Evolutionary conservation across 805 yeast species (phyloP).

Genomic region (Lipomyces sp.): DNA sequence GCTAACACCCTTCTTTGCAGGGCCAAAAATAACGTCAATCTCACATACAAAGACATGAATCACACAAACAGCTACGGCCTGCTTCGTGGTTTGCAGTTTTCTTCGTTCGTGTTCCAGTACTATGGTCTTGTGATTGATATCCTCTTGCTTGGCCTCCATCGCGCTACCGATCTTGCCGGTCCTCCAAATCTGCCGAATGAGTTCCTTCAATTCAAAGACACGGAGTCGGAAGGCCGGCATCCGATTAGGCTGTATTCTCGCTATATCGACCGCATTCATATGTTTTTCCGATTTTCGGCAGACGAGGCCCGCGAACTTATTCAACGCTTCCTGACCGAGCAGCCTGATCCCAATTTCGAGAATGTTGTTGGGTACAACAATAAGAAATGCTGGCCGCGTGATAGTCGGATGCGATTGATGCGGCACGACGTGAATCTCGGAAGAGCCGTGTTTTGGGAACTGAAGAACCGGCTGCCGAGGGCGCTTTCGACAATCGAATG

Average conservation of each 20-base stretch:
- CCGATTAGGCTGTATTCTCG: constrained; percentile 82
- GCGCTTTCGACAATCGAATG: constrained; percentile 71
- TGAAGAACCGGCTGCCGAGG: constrained; percentile 71
- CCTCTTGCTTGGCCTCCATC: constrained; percentile 74
- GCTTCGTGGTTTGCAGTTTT: constrained; percentile 82
- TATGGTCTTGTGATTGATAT: constrained; percentile 85
- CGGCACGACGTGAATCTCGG: constrained; percentile 90
- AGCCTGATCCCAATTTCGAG: constrained; percentile 91
- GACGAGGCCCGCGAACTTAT: constrained; percentile 73
- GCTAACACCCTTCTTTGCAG: constrained; percentile 39
- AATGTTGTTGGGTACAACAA: constrained; percentile 82
- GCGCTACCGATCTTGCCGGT: constrained; percentile 88
- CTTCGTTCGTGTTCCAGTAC: constrained; percentile 84
- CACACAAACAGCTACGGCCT: constrained; percentile 87
- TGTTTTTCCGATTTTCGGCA: constrained; percentile 69
- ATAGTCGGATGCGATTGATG: constrained; percentile 83
- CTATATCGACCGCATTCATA: constrained; percentile 75
- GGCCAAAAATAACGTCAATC: constrained; percentile 77
- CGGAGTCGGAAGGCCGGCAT: constrained; percentile 56
- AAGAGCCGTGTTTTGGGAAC: constrained; percentile 88
- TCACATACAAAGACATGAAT: constrained; percentile 91
- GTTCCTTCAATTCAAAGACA: constrained; percentile 67
- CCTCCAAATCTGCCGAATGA: constrained; percentile 61
- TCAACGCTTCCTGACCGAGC: constrained; percentile 71
- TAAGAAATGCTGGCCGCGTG: constrained; percentile 92